phyloP scores from a whole-genome alignment of 345 rosid genomes.

The Abelmoschus esculentus region DNA sequence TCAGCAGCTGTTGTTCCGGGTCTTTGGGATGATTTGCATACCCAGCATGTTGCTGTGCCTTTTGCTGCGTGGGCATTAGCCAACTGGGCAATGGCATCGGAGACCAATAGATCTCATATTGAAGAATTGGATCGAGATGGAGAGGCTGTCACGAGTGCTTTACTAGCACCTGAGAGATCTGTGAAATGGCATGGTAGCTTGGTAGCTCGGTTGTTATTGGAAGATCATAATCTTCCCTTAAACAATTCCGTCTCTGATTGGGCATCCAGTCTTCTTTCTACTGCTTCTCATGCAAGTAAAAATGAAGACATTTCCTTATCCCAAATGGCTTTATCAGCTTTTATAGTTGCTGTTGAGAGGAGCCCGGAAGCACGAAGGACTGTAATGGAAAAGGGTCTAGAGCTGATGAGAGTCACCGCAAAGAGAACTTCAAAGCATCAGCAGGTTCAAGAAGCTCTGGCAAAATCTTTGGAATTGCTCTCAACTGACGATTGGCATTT shows the following conservation, averaged over 20 bases:
- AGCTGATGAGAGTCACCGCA: constrained; percentile 68
- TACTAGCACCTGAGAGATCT: constrained; percentile 96
- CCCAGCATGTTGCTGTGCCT: constrained; percentile 98
- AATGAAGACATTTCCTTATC: constrained; percentile 80
- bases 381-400: constrained; percentile 82
- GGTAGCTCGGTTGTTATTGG: constrained; percentile 78
- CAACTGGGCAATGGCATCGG: constrained; percentile 97
- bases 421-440: constrained; percentile 57
- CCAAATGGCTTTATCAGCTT: constrained; percentile 75
- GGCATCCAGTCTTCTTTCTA: constrained; percentile 86
- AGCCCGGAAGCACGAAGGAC: constrained; percentile 53
- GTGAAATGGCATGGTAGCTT: constrained; percentile 98
- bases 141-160: constrained; percentile 76
- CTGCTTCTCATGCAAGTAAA: constrained; percentile 66
- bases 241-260: constrained; percentile 83
- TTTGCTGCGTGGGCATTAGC: constrained; percentile 99
- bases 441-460: constrained; percentile 76
- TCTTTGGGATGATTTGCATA: constrained; percentile 97
- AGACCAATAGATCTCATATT: constrained; percentile 64
- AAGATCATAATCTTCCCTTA: constrained; percentile 73
- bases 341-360: constrained; percentile 79
- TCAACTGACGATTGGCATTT: constrained; percentile 53
- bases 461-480: constrained; percentile 76
- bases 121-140: constrained; percentile 92
- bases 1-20: constrained; percentile 91